A percentile compares a stretch with the other conserved stretches of the same genome.
Conservation (phyloP, 345 rosid species). For the Acer yangbiense region DNA sequence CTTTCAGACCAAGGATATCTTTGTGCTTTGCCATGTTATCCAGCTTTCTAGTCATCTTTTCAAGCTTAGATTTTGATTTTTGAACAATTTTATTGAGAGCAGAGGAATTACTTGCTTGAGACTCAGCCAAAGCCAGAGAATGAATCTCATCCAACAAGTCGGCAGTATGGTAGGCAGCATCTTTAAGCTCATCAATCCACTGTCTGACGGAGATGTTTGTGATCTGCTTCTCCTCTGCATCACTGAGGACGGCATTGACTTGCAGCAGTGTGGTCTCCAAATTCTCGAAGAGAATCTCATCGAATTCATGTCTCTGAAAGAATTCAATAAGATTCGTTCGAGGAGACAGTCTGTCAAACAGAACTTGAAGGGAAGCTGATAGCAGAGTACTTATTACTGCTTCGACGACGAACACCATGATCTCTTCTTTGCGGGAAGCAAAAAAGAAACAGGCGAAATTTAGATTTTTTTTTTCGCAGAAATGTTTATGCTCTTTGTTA, state of each 20-base stretch:
- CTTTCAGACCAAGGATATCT: conserved; percentile 22
- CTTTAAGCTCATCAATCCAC: conserved; percentile 29
- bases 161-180: conserved; percentile 18
- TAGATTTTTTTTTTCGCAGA: too few species aligned
- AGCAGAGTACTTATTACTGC: conserved; percentile 9
- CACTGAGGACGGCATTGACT: conserved; percentile 14
- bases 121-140: background rate
- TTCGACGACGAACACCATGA: background rate
- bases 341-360: conserved; percentile 19
- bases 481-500: too few species aligned
- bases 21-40: conserved; percentile 15
- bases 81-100: too few species aligned
- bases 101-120: too few species aligned
- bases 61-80: background rate
- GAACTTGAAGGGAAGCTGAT: conserved; percentile 16
- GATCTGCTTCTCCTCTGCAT: conserved; percentile 24
- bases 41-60: conserved; percentile 8
- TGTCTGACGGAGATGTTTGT: background rate
- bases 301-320: background rate
- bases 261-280: conserved; percentile 6
- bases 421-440: too few species aligned
- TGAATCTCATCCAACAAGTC: conserved; percentile 24
- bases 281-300: background rate
- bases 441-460: background rate
- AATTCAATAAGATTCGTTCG: background rate